phyloP scores from a whole-genome alignment of 345 rosid species.

The Citrus medica region DNA sequence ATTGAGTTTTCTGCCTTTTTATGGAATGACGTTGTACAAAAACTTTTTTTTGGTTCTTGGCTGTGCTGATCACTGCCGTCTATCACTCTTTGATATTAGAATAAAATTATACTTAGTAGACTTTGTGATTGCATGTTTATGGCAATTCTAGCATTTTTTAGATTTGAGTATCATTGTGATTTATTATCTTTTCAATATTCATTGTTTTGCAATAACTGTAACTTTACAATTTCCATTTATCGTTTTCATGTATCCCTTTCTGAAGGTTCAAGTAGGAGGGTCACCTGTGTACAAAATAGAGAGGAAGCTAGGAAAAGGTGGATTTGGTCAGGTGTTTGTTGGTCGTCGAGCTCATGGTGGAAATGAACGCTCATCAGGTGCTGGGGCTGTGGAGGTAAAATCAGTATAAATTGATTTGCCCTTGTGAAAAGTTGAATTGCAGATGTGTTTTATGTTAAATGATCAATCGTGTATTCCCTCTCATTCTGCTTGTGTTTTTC shows the following conservation, averaged over 20 bases:
- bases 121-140: not conserved
- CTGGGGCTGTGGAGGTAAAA: conserved; percentile 79
- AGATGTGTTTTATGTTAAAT: not conserved
- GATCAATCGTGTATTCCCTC: not conserved
- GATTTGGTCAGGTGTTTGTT: conserved; percentile 98
- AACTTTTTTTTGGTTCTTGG: not conserved
- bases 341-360: conserved; percentile 80
- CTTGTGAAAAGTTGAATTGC: not conserved
- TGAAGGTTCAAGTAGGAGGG: conserved; percentile 92
- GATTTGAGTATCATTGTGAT: conserved; percentile 2
- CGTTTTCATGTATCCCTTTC: not conserved
- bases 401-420: conserved; percentile 1
- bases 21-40: not conserved
- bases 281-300: conserved; percentile 85
- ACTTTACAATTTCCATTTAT: not conserved
- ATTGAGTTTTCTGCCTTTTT: not conserved
- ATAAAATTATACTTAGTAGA: not conserved
- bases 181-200: not conserved
- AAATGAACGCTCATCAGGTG: conserved; percentile 65
- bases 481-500: conserved; percentile 10
- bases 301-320: conserved; percentile 94
- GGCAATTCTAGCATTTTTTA: not conserved
- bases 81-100: not conserved
- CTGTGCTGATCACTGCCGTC: not conserved
- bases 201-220: not conserved